Conservation (phyloP, 345 rosid species). For the Geranium brycei region DNA sequence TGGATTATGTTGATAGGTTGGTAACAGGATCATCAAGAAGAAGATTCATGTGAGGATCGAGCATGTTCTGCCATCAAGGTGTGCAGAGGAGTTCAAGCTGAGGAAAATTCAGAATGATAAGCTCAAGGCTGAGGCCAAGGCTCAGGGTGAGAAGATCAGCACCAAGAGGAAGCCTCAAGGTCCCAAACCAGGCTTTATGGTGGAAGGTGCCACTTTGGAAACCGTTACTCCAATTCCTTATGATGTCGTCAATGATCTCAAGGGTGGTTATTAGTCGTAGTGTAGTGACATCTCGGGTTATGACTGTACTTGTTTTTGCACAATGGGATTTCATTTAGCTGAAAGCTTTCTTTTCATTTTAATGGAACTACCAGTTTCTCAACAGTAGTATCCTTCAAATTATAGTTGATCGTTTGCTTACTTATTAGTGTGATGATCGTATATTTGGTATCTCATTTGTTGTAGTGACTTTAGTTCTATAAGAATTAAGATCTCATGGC, state of each 20-base stretch:
- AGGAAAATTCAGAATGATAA: constrained; percentile 52
- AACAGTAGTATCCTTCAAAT: no score
- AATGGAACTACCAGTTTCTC: background rate
- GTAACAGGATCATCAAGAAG: constrained; percentile 51
- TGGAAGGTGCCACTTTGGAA: constrained; percentile 53
- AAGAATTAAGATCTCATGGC: no score
- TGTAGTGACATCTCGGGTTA: background rate
- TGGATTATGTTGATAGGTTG: constrained; percentile 22
- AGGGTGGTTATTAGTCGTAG: constrained; percentile 49
- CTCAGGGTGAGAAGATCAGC: constrained; percentile 44
- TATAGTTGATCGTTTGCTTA: no score
- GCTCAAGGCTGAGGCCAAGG: constrained; percentile 60
- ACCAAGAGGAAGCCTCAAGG: constrained; percentile 67
- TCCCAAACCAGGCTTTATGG: constrained; percentile 67
- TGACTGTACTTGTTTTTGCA: background rate
- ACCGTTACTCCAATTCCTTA: constrained; percentile 68
- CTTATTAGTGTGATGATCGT: background rate
- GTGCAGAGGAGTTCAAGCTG: constrained; percentile 43
- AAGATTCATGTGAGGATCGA: constrained; percentile 61
- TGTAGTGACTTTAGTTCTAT: no score
- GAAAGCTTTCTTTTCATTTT: background rate
- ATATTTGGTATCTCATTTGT: no score
- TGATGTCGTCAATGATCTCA: constrained; percentile 67
- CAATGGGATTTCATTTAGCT: background rate
- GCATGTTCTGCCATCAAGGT: constrained; percentile 58